Percentiles rank a stretch among this genome's conserved stretches.
These are phyloP conservation scores for Nothomitra cinnamomea DNA, from an alignment of 2,329 filamentous ascomycete species.

Conservation along the genomic window DNA sequence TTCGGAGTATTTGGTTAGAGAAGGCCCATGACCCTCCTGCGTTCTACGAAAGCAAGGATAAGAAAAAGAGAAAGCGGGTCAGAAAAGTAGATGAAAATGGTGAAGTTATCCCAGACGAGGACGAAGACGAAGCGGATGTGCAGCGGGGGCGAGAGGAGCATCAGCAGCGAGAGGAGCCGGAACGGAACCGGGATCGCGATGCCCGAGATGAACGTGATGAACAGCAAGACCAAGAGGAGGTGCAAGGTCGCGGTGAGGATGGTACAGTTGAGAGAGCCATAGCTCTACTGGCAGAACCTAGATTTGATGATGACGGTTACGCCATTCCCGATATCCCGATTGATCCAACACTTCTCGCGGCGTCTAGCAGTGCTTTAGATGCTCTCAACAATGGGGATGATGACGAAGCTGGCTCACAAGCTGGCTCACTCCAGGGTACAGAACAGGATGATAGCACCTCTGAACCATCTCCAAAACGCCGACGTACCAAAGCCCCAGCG, in stretches of 20 bases:
- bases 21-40: constrained; percentile 68
- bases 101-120: constrained; percentile 8
- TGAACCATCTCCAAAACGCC: background rate
- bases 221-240: background rate
- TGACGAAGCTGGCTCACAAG: background rate
- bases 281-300: background rate
- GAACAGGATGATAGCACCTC: background rate
- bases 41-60: constrained; percentile 48
- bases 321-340: constrained; percentile 9
- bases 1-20: constrained; percentile 57
- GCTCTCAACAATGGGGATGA: background rate
- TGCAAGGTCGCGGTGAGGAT: background rate
- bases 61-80: constrained; percentile 33
- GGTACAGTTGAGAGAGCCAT: background rate
- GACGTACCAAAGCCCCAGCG: background rate
- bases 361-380: constrained; percentile 1
- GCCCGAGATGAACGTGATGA: background rate
- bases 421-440: background rate
- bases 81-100: constrained; percentile 5
- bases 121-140: constrained; percentile 1
- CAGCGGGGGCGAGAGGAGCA: background rate
- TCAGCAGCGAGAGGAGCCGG: constrained; percentile 1
- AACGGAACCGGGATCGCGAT: background rate
- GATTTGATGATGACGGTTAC: constrained; percentile 7
- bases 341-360: constrained; percentile 5